Evolutionary conservation across 2,329 filamentous ascomycete genomes (phyloP), one percentile per base, ranked within the genome.

Genomic region (Nemania sp.): DNA sequence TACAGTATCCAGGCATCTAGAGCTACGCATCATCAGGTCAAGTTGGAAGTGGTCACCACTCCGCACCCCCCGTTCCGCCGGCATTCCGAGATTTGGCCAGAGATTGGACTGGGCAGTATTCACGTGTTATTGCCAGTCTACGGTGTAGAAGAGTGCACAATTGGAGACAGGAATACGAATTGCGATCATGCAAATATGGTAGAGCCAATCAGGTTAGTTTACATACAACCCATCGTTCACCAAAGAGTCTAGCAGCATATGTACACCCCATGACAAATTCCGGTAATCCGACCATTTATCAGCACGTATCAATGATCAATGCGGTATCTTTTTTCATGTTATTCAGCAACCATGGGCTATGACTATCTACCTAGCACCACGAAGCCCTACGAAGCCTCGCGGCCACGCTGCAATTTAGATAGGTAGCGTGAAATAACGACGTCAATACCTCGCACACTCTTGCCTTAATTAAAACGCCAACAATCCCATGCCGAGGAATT

Each of bases 361-460:
- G 32, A 56, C 58, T 41, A n/a, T n/a, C n/a, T n/a, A n/a, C n/a
- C n/a, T n/a, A 29, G 58, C 55, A 52, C 24, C 27, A 51, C 27
- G 24, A 32, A 55, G 45, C 55, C 41, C 41, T 62, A 58, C 24
- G 53, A 60, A 55, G 58, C 60, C 45, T 55, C 27, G 57, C 27
- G 38, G 20, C 56, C 38, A 45, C 41, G 13, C 29, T 26, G 49
- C 47, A n/a, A 27, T 38, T 27, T 45, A 20, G 45, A 66, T 60
- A 15, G 45, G 35, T 13, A 56, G n/a, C 32, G 43, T 35, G 10
- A 32, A 47, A 52, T 51, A 35, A 60, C 58, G 32, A 66, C 45
- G 62, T 68, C 62, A 61, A 63, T 55, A 53, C 52, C 68, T 70
- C 68, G 68, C 68, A 68, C 45, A 66, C 38, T 70, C 63, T 47